A percentile compares a stretch with the other conserved stretches of the same genome.
phyloP scores from a whole-genome alignment of 148 eudicot genomes.

The Rhododendron kiyosumense region DNA sequence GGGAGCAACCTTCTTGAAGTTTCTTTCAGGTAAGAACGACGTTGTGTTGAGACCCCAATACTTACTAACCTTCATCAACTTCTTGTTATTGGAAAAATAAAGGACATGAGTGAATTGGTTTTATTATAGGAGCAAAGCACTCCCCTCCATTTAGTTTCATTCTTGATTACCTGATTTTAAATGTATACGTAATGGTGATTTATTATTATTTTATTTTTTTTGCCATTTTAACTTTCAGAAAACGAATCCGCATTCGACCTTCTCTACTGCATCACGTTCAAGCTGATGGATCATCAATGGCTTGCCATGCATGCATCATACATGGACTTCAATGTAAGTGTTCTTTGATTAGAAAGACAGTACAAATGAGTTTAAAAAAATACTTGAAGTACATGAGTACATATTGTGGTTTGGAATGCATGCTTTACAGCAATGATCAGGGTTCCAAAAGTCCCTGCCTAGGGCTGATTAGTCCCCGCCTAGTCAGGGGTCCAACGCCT shows the following conservation, averaged over 20 bases:
- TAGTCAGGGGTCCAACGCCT: no score
- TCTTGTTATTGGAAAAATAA: not conserved
- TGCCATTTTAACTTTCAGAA: conserved; percentile 37
- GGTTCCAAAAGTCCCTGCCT: no score
- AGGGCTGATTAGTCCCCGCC: no score
- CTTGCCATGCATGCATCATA: conserved; percentile 96
- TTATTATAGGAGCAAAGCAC: not conserved
- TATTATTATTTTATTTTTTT: not conserved
- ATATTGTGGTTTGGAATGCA: not conserved
- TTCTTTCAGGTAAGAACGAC: conserved; percentile 58
- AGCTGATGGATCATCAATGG: conserved; percentile 89
- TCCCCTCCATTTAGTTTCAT: not conserved
- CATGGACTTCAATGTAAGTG: conserved; percentile 97
- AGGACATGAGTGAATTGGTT: not conserved
- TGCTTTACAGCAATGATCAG: not conserved
- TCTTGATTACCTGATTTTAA: not conserved
- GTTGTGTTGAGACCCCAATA: not conserved
- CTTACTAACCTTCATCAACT: not conserved
- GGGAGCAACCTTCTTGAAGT: conserved; percentile 71
- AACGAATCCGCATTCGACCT: conserved; percentile 88
- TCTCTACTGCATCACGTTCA: conserved; percentile 90
- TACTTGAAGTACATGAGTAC: not conserved
- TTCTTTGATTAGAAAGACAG: not conserved
- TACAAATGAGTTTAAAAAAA: not conserved
- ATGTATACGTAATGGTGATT: not conserved